Base-by-base conservation (phyloP, 805 yeast species). In the Naumovozyma dairenensis region DNA sequence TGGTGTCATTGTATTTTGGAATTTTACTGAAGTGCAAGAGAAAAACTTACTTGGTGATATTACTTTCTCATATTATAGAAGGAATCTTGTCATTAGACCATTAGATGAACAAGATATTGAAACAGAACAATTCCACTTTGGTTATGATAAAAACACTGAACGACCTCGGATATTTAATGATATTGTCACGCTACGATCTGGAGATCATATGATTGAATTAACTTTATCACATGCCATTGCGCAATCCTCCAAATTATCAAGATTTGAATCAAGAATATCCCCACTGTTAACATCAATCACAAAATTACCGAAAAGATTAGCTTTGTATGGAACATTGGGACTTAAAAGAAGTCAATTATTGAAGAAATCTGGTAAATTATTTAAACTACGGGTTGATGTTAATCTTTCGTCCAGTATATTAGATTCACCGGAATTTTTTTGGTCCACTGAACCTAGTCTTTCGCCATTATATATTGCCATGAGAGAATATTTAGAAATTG, bases 1-100 rank as follows among this genome's bases (percentile, higher is more conserved):
- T 54, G 98, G 98, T 15, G 94, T 89, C 10, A 85, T 92, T n/a
- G 96, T 92, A 15, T 87, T 92, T 51, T 92, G 98, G 98, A 92
- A 92, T 51, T 86, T 92, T 47, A 76, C 89, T 2, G 96, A 86
- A 52, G 66, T 73, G 6, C 96, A 92, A 52, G 98, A 92, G 50
- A 86, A 86, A 62, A 92, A 89, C 48, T 75, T 92, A 14, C 67
- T 92, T 35, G 97, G 96, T 1, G 98, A 92, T 51, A 65, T 92
- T 42, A 80, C 74, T 25, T 71, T 71, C 49, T 66, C 70, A 14
- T 69, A 66, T 20, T 63, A 58, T 12, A 67, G 63, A 55, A n/a
- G n/a, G n/a, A 60, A 69, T 8, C 60, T 86, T 16, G 72, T 81
- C 18, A 64, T 80, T 3, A 70, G 82, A 33, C 92, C 95, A 1